Evolutionary conservation across 352 stramenopile species (phyloP), one percentile per base, ranked within the genome.

Genomic region (Phytophthora lateralis): DNA sequence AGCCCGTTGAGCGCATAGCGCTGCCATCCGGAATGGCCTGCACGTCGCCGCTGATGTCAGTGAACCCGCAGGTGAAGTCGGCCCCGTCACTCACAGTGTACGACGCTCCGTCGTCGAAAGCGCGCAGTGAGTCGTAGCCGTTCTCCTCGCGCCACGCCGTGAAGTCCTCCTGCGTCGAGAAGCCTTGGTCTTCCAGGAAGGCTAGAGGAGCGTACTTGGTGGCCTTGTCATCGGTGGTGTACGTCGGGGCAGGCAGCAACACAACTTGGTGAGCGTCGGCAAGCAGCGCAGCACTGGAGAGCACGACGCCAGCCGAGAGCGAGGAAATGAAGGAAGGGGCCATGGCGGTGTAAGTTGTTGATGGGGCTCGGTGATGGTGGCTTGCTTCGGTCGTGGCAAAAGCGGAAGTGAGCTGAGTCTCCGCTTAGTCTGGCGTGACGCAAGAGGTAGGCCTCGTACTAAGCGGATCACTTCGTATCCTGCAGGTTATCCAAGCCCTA

Each of bases 121-220:
- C 66, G 12, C 70, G 69, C 24, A 82, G 49, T 17, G 70, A 79
- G 50, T 79, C 69, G 55, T 75, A 76, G 35, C 63, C 66, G 30
- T 82, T 79, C 8, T 58, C 58, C 26, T 60, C 45, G 11, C 71
- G 63, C 63, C 69, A 86, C 11, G 39, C 61, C 8, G 69, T 76
- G 27, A 83, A 78, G 43, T 86, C 77, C 4, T 65, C 62, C 11
- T 68, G 66, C 11, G 72, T 82, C 15, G 71, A 60, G 48, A 71
- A 80, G 18, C 63, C 69, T 44, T 84, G 77, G 50, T 72, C 60
- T 62, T 84, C 77, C 10, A 84, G 64, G 57, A 82, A 82, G 30
- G 72, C 76, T 24, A 80, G 48, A 17, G 71, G 76, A 0, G 73
- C 70, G 59, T 76, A 77, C 66, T 76, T 70, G 44, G 66, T 69